These are phyloP conservation scores for Sporothrix mexicana DNA, from an alignment of 2,329 filamentous ascomycete genomes.

Conservation along the genomic window DNA sequence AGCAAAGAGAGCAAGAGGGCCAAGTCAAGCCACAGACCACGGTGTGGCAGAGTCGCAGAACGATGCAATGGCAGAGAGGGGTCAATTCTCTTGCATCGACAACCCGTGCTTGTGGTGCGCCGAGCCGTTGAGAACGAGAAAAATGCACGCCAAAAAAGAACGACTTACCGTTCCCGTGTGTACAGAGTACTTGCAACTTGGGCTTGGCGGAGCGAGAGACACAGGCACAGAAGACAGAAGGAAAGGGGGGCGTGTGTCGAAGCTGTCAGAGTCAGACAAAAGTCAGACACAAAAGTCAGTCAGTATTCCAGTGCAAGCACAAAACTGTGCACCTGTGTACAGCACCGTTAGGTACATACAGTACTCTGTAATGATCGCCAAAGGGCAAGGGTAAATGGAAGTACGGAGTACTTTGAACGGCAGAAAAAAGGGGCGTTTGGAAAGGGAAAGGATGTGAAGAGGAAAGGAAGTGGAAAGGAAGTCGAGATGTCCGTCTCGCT, in stretches of 20 bases:
- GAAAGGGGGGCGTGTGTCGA: neutral
- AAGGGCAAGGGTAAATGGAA: no score
- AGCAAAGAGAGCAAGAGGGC: neutral
- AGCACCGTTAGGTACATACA: neutral
- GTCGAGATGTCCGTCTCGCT: conserved; percentile 10
- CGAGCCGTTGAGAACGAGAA: neutral
- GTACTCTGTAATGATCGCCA: neutral
- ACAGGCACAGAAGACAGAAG: conserved; percentile 3
- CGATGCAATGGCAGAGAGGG: neutral
- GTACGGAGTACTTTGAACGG: neutral
- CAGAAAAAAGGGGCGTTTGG: neutral
- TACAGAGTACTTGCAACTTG: no score
- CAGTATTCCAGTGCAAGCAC: neutral
- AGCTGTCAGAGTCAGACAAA: neutral
- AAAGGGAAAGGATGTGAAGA: neutral
- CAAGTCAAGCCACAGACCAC: neutral
- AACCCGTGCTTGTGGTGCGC: neutral
- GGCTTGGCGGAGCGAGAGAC: neutral
- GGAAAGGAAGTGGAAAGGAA: neutral
- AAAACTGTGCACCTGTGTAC: neutral
- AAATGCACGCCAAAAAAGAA: no score
- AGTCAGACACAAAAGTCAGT: neutral
- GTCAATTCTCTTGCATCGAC: neutral
- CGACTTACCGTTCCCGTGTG: no score
- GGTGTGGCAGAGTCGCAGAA: neutral